Evolutionary conservation across 1,284 basidiomycete genomes (phyloP).

Genomic region (Rhodotorula sp.): DNA sequence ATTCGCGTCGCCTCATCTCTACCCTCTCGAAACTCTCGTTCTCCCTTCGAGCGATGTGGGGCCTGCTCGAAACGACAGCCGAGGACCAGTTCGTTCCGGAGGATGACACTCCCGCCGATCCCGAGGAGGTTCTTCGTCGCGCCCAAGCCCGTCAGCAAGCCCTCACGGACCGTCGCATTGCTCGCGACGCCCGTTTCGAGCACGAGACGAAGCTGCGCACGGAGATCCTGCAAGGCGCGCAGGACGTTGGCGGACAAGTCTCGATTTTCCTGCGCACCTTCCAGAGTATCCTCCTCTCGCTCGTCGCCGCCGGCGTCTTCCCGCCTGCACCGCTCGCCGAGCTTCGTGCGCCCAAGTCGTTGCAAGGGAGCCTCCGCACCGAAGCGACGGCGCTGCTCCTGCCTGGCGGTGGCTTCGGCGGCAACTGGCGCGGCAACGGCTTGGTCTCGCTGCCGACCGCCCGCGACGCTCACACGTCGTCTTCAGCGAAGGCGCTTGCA

Average conservation of each 20-base stretch:
- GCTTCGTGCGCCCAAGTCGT: slow-evolving; percentile 27
- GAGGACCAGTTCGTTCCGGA: slow-evolving; percentile 38
- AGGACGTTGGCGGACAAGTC: slow-evolving; percentile 72
- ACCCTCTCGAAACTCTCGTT: slow-evolving; percentile 53
- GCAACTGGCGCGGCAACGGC: slow-evolving; percentile 48
- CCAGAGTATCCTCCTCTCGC: slow-evolving; percentile 52
- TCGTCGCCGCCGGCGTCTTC: not conserved
- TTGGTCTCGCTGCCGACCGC: slow-evolving; percentile 45
- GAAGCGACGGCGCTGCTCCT: slow-evolving; percentile 41
- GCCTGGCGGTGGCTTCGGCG: slow-evolving; percentile 47
- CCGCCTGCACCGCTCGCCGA: slow-evolving; percentile 1
- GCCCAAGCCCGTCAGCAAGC: slow-evolving; percentile 19
- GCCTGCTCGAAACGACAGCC: slow-evolving; percentile 44
- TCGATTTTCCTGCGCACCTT: slow-evolving; percentile 69
- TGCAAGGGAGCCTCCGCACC: slow-evolving; percentile 33
- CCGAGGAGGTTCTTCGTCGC: slow-evolving; percentile 22
- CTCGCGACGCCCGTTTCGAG: slow-evolving; percentile 24
- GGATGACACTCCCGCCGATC: slow-evolving; percentile 30
- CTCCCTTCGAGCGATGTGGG: slow-evolving; percentile 50
- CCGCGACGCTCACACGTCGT: not conserved
- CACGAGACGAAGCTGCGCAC: slow-evolving; percentile 39
- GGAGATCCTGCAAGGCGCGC: slow-evolving; percentile 57
- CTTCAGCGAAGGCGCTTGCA: not conserved
- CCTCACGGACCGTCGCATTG: slow-evolving; percentile 9
- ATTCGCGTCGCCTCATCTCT: slow-evolving; percentile 52